These are phyloP conservation scores for Fraxinus albicans DNA, from an alignment of 305 asterid species.

Conservation along the genomic window DNA sequence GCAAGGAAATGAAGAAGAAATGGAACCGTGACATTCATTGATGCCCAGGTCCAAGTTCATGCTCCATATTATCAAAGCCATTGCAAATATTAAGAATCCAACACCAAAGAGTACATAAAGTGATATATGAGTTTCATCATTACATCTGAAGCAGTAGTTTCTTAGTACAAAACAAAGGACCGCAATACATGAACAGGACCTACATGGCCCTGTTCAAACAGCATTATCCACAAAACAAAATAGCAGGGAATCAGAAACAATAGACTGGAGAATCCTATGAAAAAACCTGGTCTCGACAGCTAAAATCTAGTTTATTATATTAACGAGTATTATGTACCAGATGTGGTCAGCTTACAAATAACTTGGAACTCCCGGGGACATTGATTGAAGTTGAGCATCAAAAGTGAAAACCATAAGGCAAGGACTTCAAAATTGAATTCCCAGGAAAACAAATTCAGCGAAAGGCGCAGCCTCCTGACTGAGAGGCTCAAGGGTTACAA, in stretches of 20 bases:
- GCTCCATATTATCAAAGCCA: background rate
- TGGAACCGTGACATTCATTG: background rate
- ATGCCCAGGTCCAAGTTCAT: background rate
- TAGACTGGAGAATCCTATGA: background rate
- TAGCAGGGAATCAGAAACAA: background rate
- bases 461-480: background rate
- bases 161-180: background rate
- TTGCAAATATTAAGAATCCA: background rate
- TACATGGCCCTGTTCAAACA: too few species aligned
- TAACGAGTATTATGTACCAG: background rate
- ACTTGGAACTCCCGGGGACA: background rate
- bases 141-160: background rate
- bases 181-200: too few species aligned
- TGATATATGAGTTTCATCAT: background rate
- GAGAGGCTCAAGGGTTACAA: background rate
- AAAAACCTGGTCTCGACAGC: background rate
- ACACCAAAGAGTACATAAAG: background rate
- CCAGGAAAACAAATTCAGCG: background rate
- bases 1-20: background rate
- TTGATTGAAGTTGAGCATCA: background rate
- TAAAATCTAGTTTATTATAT: too few species aligned
- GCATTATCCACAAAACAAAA: background rate
- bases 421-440: background rate
- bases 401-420: background rate
- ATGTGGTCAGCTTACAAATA: background rate